These are phyloP conservation scores for Steccherinum ochraceum DNA, from an alignment of 768 basidiomycete genomes.

Conservation along the genomic window DNA sequence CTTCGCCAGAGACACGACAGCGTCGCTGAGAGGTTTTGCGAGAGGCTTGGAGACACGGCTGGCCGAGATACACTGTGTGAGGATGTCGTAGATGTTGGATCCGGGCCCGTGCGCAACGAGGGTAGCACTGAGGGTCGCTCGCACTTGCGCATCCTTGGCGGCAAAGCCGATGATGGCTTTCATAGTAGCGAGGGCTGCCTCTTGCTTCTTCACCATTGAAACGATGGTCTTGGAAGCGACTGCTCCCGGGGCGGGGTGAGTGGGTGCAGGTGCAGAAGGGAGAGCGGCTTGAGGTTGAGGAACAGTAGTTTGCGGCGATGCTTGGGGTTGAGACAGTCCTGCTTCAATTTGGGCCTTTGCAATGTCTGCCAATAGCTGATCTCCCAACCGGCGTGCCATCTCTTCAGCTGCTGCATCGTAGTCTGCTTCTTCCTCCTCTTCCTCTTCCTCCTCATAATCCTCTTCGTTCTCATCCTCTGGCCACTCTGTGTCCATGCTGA, in stretches of 20 bases:
- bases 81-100: slow-evolving; percentile 49
- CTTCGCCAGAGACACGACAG: slow-evolving; percentile 58
- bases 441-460: slow-evolving; percentile 30
- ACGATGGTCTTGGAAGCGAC: slow-evolving; percentile 4
- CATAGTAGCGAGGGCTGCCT: slow-evolving; percentile 60
- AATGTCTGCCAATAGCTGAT: slow-evolving; percentile 74
- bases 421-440: slow-evolving; percentile 53
- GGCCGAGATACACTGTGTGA: slow-evolving; percentile 42
- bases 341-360: slow-evolving; percentile 51
- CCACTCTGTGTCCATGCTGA: background rate
- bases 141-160: slow-evolving; percentile 50
- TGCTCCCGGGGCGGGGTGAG: slow-evolving; percentile 6
- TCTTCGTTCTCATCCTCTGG: slow-evolving; percentile 1
- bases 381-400: slow-evolving; percentile 67
- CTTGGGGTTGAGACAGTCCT: slow-evolving; percentile 15
- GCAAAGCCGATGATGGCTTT: slow-evolving; percentile 53
- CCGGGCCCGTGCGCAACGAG: slow-evolving; percentile 16
- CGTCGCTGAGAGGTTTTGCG: slow-evolving; percentile 51
- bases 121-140: slow-evolving; percentile 37
- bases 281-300: background rate
- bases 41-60: slow-evolving; percentile 46
- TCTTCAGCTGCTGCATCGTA: slow-evolving; percentile 68
- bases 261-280: slow-evolving; percentile 3
- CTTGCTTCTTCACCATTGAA: slow-evolving; percentile 34
- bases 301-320: slow-evolving; percentile 3